These are phyloP conservation scores for Pseudocercospora fuligena DNA, from an alignment of 2,329 filamentous ascomycete species.

Conservation along the genomic window DNA sequence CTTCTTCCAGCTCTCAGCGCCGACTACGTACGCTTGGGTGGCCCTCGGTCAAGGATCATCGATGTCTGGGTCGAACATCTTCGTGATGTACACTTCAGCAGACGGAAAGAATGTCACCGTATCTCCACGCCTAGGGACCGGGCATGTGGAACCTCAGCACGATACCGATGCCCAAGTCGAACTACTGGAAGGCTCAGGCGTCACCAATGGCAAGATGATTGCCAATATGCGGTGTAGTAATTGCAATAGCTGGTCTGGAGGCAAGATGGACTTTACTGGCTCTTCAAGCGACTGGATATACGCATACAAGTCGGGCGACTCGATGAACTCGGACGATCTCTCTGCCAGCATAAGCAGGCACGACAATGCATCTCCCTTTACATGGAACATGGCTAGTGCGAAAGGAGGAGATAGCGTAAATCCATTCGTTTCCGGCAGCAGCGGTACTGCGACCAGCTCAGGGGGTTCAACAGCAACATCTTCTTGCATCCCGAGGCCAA, in stretches of 20 bases:
- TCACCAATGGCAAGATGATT: slow-evolving; percentile 57
- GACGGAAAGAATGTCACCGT: slow-evolving; percentile 61
- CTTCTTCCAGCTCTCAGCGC: slow-evolving; percentile 62
- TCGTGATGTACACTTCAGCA: slow-evolving; percentile 61
- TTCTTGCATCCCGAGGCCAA: slow-evolving; percentile 4
- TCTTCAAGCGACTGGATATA: slow-evolving; percentile 56
- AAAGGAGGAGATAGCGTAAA: slow-evolving; percentile 55
- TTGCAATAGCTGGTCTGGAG: slow-evolving; percentile 59
- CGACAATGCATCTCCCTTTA: slow-evolving; percentile 47
- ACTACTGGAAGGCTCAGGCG: slow-evolving; percentile 59
- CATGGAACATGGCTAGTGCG: slow-evolving; percentile 54
- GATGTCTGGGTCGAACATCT: slow-evolving; percentile 64
- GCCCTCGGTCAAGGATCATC: slow-evolving; percentile 59
- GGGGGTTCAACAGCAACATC: slow-evolving; percentile 8
- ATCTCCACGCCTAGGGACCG: slow-evolving; percentile 56
- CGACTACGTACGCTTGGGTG: slow-evolving; percentile 59
- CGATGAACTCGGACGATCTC: slow-evolving; percentile 54
- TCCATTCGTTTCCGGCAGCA: slow-evolving; percentile 42
- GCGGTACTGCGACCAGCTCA: slow-evolving; percentile 14
- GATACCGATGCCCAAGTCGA: slow-evolving; percentile 51
- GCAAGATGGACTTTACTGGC: slow-evolving; percentile 55
- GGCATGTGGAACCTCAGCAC: slow-evolving; percentile 50
- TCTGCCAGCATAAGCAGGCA: slow-evolving; percentile 53
- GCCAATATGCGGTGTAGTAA: slow-evolving; percentile 62
- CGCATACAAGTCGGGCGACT: slow-evolving; percentile 51